phyloP scores from a whole-genome alignment of 805 yeast species.

The Starmerella stigmatis region DNA sequence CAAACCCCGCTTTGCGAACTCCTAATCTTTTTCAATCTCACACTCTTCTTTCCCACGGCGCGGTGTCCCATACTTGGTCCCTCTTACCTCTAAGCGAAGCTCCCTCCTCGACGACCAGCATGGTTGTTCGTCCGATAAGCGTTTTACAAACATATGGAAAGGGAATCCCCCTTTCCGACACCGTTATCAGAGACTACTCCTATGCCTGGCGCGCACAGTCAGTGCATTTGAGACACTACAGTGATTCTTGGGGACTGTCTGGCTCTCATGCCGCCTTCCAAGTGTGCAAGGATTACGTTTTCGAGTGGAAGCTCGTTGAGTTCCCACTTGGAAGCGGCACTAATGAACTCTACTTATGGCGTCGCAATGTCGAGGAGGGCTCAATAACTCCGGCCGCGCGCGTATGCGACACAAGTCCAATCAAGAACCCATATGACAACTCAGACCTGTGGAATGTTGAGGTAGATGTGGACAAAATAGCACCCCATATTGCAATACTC shows the following conservation, averaged over 20 bases:
- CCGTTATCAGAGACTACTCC: slow-evolving; percentile 21
- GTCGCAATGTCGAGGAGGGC: slow-evolving; percentile 9
- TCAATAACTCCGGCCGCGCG: slow-evolving; percentile 20
- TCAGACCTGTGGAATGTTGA: slow-evolving; percentile 24
- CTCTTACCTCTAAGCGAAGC: slow-evolving; percentile 18
- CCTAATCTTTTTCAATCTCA: slow-evolving; percentile 15
- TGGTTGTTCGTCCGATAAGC: slow-evolving; percentile 24
- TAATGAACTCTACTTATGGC: slow-evolving; percentile 21
- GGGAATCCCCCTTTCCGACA: slow-evolving; percentile 14
- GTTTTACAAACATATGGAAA: slow-evolving; percentile 20
- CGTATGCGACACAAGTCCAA: slow-evolving; percentile 11
- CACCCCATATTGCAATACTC: slow-evolving; percentile 23
- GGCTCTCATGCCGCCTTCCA: slow-evolving; percentile 21
- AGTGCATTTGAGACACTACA: slow-evolving; percentile 10
- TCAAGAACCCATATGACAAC: slow-evolving; percentile 23
- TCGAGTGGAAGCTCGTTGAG: slow-evolving; percentile 22
- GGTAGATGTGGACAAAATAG: slow-evolving; percentile 21
- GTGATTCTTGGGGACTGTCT: slow-evolving; percentile 10
- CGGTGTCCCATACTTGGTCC: slow-evolving; percentile 25
- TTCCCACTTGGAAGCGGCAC: slow-evolving; percentile 7
- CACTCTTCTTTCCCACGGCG: slow-evolving; percentile 25
- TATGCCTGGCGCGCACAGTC: slow-evolving; percentile 7
- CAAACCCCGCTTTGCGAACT: slow-evolving; percentile 9
- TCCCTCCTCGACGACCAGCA: not conserved
- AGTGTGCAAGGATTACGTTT: slow-evolving; percentile 17